Percentiles rank a stretch among this genome's conserved stretches.
Evolutionary conservation across 768 basidiomycete species (phyloP).

Genomic region (Pholiota conissans): DNA sequence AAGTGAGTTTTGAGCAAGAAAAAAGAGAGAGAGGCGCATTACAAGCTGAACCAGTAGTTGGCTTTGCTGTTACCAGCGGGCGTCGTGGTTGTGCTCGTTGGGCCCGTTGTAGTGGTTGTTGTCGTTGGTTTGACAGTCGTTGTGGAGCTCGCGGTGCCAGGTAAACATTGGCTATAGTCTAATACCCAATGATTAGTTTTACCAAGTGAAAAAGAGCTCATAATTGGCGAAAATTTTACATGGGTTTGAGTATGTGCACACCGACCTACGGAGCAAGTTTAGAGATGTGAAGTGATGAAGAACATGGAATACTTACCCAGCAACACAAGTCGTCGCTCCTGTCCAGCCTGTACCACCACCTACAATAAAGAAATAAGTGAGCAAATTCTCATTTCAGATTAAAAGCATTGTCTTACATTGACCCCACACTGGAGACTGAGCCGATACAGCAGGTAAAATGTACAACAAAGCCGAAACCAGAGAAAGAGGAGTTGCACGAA

Average conservation of each 20-base stretch:
- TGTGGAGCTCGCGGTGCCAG: constrained; percentile 22
- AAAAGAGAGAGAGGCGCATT: too few relatives aligned
- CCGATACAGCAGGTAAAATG: constrained; percentile 15
- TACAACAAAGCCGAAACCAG: constrained; percentile 9
- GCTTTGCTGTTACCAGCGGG: constrained; percentile 5
- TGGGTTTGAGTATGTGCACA: constrained; percentile 13
- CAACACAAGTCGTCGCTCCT: constrained; percentile 40
- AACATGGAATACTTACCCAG: constrained; percentile 28
- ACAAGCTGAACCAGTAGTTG: constrained; percentile 58
- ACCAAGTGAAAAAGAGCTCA: not conserved
- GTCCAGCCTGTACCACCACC: constrained; percentile 37
- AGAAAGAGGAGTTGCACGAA: constrained; percentile 11
- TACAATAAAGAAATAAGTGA: not conserved
- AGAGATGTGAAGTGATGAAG: not conserved
- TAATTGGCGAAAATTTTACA: constrained; percentile 7
- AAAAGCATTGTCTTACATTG: constrained; percentile 18
- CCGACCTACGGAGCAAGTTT: constrained; percentile 1
- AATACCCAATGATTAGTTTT: constrained; percentile 17
- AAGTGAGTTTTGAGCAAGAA: not conserved
- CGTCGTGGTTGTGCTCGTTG: not conserved
- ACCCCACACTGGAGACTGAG: constrained; percentile 21
- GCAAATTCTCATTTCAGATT: not conserved
- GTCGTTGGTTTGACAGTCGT: constrained; percentile 11
- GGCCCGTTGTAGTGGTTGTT: constrained; percentile 1
- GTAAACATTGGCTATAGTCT: constrained; percentile 44